These are phyloP conservation scores for Micractinium sp. DNA, from an alignment of 139 green algal species.

Conservation along the genomic window DNA sequence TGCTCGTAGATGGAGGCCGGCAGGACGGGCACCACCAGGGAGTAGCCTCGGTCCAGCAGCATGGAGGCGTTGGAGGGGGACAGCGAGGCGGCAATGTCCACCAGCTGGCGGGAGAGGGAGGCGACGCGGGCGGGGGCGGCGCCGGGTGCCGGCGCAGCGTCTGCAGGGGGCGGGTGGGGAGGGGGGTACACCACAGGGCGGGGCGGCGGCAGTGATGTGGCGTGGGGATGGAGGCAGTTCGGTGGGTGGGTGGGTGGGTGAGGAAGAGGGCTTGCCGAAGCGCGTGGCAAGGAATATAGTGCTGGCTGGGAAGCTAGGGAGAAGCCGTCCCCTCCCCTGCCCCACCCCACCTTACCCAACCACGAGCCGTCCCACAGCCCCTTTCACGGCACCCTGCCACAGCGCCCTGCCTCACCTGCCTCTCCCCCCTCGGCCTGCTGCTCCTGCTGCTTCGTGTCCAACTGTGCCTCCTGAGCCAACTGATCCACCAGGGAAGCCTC, in stretches of 20 bases:
- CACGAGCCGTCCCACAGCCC: not conserved
- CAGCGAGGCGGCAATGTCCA: not conserved
- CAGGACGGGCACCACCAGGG: constrained; percentile 20
- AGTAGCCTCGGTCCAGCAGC: constrained; percentile 17
- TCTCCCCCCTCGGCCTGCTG: not conserved
- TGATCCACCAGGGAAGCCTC: not conserved
- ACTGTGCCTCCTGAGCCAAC: not conserved
- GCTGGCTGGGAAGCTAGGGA: too few species aligned
- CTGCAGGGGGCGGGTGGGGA: not conserved
- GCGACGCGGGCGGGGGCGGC: not conserved
- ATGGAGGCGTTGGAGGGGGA: constrained; percentile 4
- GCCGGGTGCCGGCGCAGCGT: not conserved
- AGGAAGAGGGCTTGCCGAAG: not conserved
- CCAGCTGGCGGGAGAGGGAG: not conserved
- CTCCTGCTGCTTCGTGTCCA: not conserved
- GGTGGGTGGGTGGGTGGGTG: not conserved
- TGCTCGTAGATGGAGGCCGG: constrained; percentile 9
- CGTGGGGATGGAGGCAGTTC: too few species aligned
- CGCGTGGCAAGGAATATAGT: too few species aligned
- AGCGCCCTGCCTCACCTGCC: not conserved
- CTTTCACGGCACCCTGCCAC: too few species aligned
- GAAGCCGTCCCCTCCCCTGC: too few species aligned
- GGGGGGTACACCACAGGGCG: too few species aligned
- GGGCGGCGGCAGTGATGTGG: too few species aligned
- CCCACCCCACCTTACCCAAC: not conserved